Percentiles rank a stretch among this genome's conserved stretches.
Evolutionary conservation across 805 yeast species (phyloP).

Genomic region (Saccharomycopsis fibuligera): DNA sequence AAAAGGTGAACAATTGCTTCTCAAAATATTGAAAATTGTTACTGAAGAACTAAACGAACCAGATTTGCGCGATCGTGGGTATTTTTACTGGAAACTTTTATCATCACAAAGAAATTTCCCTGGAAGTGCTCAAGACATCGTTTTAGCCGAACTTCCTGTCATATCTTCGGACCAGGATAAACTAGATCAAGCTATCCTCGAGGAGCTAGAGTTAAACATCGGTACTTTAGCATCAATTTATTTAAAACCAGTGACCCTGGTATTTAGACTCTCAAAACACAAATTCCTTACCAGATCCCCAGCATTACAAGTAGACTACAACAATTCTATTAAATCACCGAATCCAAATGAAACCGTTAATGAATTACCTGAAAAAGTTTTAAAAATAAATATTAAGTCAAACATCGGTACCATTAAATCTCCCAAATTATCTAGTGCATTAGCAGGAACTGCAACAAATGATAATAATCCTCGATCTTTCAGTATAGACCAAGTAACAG

Average conservation of each 20-base stretch:
- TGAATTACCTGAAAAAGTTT: constrained; percentile 8
- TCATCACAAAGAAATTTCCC: constrained; percentile 40
- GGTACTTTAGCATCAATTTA: constrained; percentile 82
- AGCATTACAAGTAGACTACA: constrained; percentile 31
- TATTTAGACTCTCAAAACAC: constrained; percentile 59
- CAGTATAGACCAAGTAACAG: neutral
- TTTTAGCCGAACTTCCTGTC: constrained; percentile 54
- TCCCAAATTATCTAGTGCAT: no score
- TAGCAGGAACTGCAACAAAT: no score
- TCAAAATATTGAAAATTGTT: constrained; percentile 55
- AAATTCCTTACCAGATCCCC: constrained; percentile 45
- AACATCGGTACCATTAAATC: constrained; percentile 19
- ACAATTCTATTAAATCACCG: constrained; percentile 5
- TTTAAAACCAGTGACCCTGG: constrained; percentile 74
- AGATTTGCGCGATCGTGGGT: constrained; percentile 81
- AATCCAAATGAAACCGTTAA: constrained; percentile 2
- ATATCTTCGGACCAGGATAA: constrained; percentile 63
- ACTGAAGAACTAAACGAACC: constrained; percentile 77
- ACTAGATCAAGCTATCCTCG: constrained; percentile 62
- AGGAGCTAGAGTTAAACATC: constrained; percentile 75
- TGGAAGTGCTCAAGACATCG: constrained; percentile 43
- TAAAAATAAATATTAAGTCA: constrained; percentile 14
- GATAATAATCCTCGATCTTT: neutral
- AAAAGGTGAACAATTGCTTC: constrained; percentile 48
- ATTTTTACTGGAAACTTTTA: constrained; percentile 76